Conservation (phyloP, 345 rosid species). For the Conringia planisiliqua region DNA sequence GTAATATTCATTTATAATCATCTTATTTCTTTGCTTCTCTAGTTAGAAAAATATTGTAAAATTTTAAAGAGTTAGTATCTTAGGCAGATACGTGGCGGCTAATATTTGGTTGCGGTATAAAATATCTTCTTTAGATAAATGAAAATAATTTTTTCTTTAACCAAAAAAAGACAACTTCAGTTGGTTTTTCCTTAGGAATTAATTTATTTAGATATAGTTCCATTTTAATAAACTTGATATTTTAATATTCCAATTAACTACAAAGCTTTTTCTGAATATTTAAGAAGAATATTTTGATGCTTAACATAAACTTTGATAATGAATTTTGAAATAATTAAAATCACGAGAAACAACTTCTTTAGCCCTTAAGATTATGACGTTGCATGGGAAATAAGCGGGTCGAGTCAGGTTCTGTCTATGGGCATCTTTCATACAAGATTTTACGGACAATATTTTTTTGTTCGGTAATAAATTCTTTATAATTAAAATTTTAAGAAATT, state of each 20-base stretch:
- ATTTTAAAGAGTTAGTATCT: neutral
- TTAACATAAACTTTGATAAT: neutral
- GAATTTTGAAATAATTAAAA: neutral
- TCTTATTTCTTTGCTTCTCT: neutral
- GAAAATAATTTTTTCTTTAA: neutral
- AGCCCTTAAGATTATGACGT: slow-evolving; percentile 3
- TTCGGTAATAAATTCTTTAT: neutral
- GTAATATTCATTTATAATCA: slow-evolving; percentile 9
- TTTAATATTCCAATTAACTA: neutral
- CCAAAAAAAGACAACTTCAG: too few relatives aligned
- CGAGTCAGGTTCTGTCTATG: neutral
- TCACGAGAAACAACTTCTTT: neutral
- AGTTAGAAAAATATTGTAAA: neutral
- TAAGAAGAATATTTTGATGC: neutral
- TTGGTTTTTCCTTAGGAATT: neutral
- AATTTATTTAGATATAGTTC: neutral
- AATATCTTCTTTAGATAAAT: neutral
- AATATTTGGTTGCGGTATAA: neutral
- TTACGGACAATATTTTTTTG: neutral
- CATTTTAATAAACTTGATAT: neutral
- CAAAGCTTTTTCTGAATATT: too few relatives aligned
- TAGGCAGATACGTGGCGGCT: neutral
- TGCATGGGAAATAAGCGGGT: slow-evolving; percentile 26
- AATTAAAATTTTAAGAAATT: neutral
- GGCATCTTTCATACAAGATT: neutral